A percentile compares a stretch with the other conserved stretches of the same genome.
These are phyloP conservation scores for Gynostemma pentaphyllum DNA, from an alignment of 306 rosid species.

Conservation along the genomic window DNA sequence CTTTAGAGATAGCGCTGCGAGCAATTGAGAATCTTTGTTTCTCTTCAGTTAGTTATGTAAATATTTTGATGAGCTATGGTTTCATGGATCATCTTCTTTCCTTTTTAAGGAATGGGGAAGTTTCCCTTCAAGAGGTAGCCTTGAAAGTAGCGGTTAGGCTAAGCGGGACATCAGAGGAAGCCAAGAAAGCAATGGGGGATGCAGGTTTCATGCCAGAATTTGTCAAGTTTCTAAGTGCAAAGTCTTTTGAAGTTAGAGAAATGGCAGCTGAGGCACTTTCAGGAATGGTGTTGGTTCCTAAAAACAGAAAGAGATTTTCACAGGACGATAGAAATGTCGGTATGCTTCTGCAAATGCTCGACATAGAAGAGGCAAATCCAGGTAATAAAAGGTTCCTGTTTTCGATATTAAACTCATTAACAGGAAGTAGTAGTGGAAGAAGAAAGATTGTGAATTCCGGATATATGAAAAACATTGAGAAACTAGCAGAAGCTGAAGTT, in stretches of 20 bases:
- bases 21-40: conserved; percentile 55
- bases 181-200: conserved; percentile 59
- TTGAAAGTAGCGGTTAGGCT: conserved; percentile 54
- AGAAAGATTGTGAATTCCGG: conserved; percentile 66
- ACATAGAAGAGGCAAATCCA: conserved; percentile 41
- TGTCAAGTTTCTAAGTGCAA: conserved; percentile 58
- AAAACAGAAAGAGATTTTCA: conserved; percentile 59
- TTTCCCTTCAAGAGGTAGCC: conserved; percentile 56
- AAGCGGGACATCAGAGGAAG: conserved; percentile 53
- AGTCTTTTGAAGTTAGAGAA: conserved; percentile 70
- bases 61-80: conserved; percentile 38
- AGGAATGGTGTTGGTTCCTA: conserved; percentile 51
- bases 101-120: conserved; percentile 56
- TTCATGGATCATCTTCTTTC: conserved; percentile 54
- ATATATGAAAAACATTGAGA: conserved; percentile 59
- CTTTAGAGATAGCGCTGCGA: conserved; percentile 45
- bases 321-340: conserved; percentile 59
- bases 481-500: conserved; percentile 72
- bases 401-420: conserved; percentile 59
- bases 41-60: conserved; percentile 26
- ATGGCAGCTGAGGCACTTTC: conserved; percentile 73
- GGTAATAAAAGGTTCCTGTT: conserved; percentile 47
- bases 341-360: conserved; percentile 46
- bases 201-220: conserved; percentile 70
- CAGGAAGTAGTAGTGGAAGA: conserved; percentile 69